Percentiles rank a stretch among this genome's conserved stretches.
phyloP scores from a whole-genome alignment of 1,139 yeast species.

The Debaryomyces fabryi region DNA sequence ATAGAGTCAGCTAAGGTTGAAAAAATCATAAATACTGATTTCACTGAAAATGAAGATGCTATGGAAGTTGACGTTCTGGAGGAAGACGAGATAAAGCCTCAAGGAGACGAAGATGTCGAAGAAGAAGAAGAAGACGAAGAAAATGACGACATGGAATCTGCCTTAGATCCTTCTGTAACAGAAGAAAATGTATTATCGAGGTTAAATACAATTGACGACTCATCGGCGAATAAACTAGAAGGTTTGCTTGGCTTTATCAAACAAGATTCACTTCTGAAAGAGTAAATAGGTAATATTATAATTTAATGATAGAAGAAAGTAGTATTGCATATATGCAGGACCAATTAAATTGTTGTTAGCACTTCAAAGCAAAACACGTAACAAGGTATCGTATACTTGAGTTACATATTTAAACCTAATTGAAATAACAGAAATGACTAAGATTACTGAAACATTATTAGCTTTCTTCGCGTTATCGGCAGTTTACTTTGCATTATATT shows the following conservation, averaged over 20 bases:
- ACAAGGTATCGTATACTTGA: background rate
- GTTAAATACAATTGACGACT: slow-evolving; percentile 36
- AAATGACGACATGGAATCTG: slow-evolving; percentile 25
- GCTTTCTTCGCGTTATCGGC: slow-evolving; percentile 50
- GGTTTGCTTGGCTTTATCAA: slow-evolving; percentile 50
- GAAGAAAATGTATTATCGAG: slow-evolving; percentile 32
- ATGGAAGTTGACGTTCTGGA: slow-evolving; percentile 29
- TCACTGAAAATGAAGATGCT: slow-evolving; percentile 33
- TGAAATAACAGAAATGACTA: slow-evolving; percentile 50
- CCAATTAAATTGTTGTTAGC: background rate
- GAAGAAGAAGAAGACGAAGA: slow-evolving; percentile 21
- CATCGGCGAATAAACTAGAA: slow-evolving; percentile 40
- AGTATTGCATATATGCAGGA: slow-evolving; percentile 1
- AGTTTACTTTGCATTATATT: slow-evolving; percentile 54
- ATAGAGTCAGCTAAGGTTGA: slow-evolving; percentile 44
- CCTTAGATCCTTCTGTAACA: slow-evolving; percentile 22
- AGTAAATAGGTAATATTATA: background rate
- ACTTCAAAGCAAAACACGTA: slow-evolving; percentile 4
- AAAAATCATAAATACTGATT: slow-evolving; percentile 45
- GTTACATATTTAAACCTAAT: background rate
- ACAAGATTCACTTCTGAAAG: slow-evolving; percentile 34
- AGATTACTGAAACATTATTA: slow-evolving; percentile 64
- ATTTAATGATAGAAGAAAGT: background rate
- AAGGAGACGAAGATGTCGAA: slow-evolving; percentile 25
- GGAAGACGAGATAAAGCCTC: slow-evolving; percentile 22